Percentiles rank a stretch among this genome's conserved stretches.
These are phyloP conservation scores for Globisporangium barbulae DNA, from an alignment of 352 stramenopile species.

Conservation along the genomic window DNA sequence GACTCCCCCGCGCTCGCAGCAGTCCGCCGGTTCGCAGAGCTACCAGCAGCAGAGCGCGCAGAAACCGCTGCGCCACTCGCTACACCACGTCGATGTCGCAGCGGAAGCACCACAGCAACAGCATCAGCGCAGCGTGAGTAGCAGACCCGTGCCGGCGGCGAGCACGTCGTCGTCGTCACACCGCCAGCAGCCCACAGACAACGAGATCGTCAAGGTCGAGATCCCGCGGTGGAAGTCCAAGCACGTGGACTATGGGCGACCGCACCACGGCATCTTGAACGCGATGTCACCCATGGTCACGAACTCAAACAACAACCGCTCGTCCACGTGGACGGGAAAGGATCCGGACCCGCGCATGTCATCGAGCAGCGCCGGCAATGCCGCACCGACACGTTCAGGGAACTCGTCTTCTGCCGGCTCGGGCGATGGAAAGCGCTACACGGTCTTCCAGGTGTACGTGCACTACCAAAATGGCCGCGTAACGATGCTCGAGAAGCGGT, in stretches of 20 bases:
- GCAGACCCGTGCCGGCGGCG: background rate
- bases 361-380: constrained; percentile 8
- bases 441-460: constrained; percentile 75
- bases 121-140: constrained; percentile 10
- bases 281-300: constrained; percentile 29
- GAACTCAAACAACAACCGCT: constrained; percentile 20
- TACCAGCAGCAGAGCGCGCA: constrained; percentile 35
- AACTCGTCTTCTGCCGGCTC: constrained; percentile 16
- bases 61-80: constrained; percentile 44
- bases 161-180: constrained; percentile 12
- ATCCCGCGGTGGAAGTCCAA: constrained; percentile 69
- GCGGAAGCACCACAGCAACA: background rate
- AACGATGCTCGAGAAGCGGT: constrained; percentile 69
- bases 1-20: constrained; percentile 6
- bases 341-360: constrained; percentile 26
- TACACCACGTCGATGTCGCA: constrained; percentile 39
- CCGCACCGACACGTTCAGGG: background rate
- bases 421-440: constrained; percentile 61
- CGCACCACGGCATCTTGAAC: constrained; percentile 25
- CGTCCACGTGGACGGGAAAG: constrained; percentile 55
- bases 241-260: constrained; percentile 35
- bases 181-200: constrained; percentile 17
- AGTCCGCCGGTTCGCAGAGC: constrained; percentile 8
- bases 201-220: constrained; percentile 72
- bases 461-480: constrained; percentile 68